A percentile compares a stretch with the other conserved stretches of the same genome.
phyloP scores from a whole-genome alignment of 2,329 filamentous ascomycete species.

The Claviceps monticola region DNA sequence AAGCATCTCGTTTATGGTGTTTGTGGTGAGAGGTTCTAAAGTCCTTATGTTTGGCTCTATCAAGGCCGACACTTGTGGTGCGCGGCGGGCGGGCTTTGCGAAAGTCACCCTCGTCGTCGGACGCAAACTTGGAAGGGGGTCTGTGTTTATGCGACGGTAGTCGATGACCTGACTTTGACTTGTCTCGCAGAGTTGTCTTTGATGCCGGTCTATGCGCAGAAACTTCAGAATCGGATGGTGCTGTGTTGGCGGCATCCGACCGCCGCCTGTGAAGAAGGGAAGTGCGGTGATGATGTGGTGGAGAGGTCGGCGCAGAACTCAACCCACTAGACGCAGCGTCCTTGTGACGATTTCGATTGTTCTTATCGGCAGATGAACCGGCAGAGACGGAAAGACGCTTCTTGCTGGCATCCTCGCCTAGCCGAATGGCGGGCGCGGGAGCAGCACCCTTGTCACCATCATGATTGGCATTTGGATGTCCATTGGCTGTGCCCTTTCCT shows the following conservation, averaged over 20 bases:
- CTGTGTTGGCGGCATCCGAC: constrained; percentile 24
- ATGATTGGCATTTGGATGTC: constrained; percentile 17
- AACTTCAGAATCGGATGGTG: constrained; percentile 40
- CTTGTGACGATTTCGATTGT: constrained; percentile 27
- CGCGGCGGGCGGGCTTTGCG: constrained; percentile 42
- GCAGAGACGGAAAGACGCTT: constrained; percentile 29
- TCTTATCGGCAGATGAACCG: constrained; percentile 22
- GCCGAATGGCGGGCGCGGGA: constrained; percentile 20
- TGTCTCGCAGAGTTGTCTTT: constrained; percentile 33
- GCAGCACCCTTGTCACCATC: constrained; percentile 21
- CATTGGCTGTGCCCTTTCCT: constrained; percentile 14
- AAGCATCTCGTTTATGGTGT: constrained; percentile 26
- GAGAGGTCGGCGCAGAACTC: constrained; percentile 45
- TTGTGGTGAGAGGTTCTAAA: constrained; percentile 19
- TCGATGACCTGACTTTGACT: constrained; percentile 32
- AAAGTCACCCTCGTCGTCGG: constrained; percentile 41
- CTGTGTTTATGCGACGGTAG: constrained; percentile 38
- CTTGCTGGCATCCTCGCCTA: constrained; percentile 28
- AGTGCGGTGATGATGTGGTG: constrained; percentile 21
- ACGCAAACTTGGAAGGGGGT: constrained; percentile 35
- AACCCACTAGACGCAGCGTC: constrained; percentile 39
- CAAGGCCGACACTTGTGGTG: constrained; percentile 29
- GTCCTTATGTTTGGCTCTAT: constrained; percentile 21
- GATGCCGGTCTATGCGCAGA: constrained; percentile 27
- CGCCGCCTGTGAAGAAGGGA: constrained; percentile 21